A percentile compares a stretch with the other conserved stretches of the same genome.
phyloP scores from a whole-genome alignment of 2,329 filamentous ascomycete species.

The Rutstroemia sydowiana region DNA sequence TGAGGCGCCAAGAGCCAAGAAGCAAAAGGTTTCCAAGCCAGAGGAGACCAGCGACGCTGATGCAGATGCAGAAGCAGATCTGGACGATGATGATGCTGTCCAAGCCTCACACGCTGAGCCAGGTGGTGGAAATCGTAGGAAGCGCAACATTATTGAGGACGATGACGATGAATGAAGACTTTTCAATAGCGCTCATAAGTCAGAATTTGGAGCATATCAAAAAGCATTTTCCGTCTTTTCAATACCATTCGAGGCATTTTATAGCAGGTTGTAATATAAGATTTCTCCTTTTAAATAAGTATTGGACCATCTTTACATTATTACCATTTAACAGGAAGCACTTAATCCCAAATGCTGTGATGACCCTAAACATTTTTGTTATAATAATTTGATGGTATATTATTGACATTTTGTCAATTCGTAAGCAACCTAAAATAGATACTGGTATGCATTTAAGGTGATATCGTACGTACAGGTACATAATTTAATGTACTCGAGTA shows the following conservation, averaged over 20 bases:
- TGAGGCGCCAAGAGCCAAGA: conserved; percentile 27
- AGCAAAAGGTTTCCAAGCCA: conserved; percentile 27
- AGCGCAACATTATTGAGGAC: conserved; percentile 53
- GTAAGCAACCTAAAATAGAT: no score
- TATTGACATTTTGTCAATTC: no score
- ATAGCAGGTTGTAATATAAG: conserved; percentile 4
- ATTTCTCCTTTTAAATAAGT: no score
- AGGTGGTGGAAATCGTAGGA: conserved; percentile 34
- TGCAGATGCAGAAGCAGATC: conserved; percentile 47
- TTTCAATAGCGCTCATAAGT: no score
- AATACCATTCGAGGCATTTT: conserved; percentile 2
- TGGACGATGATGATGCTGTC: conserved; percentile 41
- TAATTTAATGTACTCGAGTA: neutral
- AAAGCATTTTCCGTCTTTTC: neutral
- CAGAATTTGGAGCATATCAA: no score
- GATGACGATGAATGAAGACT: conserved; percentile 39
- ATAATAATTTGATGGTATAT: no score
- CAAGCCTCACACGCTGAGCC: conserved; percentile 27
- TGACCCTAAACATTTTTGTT: no score
- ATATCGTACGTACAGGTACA: no score
- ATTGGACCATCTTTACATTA: no score
- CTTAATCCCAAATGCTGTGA: no score
- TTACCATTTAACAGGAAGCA: no score
- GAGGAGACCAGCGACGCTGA: conserved; percentile 40
- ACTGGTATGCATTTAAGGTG: no score